Evolutionary conservation across 2,329 filamentous ascomycete genomes (phyloP), one percentile per base, ranked within the genome.

Genomic region (Ustulina deusta): DNA sequence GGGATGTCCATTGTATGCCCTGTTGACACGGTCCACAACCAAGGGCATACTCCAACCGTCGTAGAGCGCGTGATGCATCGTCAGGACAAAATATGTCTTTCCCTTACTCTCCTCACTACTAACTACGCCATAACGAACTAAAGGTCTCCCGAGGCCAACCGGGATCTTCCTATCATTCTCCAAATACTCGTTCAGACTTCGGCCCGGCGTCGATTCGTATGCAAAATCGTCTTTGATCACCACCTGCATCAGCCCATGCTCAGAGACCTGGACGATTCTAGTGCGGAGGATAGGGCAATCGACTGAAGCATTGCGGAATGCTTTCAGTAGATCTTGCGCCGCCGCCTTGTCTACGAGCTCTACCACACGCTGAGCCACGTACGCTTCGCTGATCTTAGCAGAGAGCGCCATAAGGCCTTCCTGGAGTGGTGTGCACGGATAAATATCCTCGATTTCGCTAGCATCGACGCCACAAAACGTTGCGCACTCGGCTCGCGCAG

Each of bases 21-120:
- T 78, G 73, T 85, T 84, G 48, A 86, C 81, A 44, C 81, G 81
- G 29, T 84, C 83, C 22, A 86, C 79, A 2, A 86, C 74, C 2
- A 86, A 73, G 4, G 83, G 83, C 82, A 86, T 84, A 0, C 82
- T 83, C 85, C 86, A 87, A 27, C 86, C 86, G 59, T 89, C 86
- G 66, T 88, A 89, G 0, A 88, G 74, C 4, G 82, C 84, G 69
- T 88, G 86, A 69, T 88, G 86, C 77, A 86, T 83, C 0, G 84
- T 85, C 68, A 85, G 76, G n/a, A 87, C 82, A 68, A 87, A 85
- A 70, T 81, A 78, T 17, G 77, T 73, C 52, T 77, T 79, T 40
- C 73, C 76, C 4, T 74, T 75, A 6, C 72, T 48, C 34, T 67
- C 69, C 3, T 72, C 66, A 36, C 80, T 77, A 3, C 76, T 62